Conservation (phyloP, 345 rosid species). For the Salix dunnii region DNA sequence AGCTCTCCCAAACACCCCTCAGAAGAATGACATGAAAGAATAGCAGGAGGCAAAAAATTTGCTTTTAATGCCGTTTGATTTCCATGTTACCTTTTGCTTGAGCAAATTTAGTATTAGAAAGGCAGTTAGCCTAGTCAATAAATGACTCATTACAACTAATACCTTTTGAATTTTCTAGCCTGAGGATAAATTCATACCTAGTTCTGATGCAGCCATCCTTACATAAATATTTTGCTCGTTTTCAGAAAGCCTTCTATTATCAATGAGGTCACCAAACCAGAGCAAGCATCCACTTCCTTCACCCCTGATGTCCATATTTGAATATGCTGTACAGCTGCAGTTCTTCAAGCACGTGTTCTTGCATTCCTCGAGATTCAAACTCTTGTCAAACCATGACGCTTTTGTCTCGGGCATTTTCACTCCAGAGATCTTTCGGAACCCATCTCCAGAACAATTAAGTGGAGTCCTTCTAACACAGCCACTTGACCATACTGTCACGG, state of each 20-base stretch:
- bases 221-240: not conserved
- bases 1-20: too few relatives aligned
- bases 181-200: not conserved
- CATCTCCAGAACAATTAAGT: slow-evolving; percentile 1
- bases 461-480: slow-evolving; percentile 5
- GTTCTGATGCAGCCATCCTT: not conserved
- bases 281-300: not conserved
- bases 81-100: not conserved
- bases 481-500: slow-evolving; percentile 1
- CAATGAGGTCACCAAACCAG: not conserved
- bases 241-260: not conserved
- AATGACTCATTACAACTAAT: too few relatives aligned
- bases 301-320: not conserved
- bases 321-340: slow-evolving; percentile 2
- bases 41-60: not conserved
- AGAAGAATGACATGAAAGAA: not conserved
- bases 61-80: not conserved
- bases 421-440: not conserved
- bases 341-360: not conserved
- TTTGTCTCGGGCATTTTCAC: slow-evolving; percentile 4
- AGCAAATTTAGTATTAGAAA: not conserved
- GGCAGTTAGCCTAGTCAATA: too few relatives aligned
- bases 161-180: not conserved
- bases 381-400: not conserved
- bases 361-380: not conserved